Conservation (phyloP, 1,139 yeast species). For the Diutina sp. region DNA sequence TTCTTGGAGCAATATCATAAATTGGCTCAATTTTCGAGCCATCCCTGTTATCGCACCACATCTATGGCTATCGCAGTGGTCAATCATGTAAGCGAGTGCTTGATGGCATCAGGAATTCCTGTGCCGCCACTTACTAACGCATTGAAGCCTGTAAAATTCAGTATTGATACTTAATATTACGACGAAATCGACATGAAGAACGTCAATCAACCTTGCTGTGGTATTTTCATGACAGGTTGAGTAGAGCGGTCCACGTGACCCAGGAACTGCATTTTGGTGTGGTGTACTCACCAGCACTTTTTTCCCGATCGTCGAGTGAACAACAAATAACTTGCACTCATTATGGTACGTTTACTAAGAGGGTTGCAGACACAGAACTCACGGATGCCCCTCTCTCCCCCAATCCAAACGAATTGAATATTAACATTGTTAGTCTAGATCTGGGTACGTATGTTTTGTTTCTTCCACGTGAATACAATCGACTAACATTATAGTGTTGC, state of each 20-base stretch:
- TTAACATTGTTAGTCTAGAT: constrained; percentile 1
- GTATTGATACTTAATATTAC: neutral
- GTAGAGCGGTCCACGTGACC: neutral
- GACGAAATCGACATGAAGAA: neutral
- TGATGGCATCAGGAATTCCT: too few relatives aligned
- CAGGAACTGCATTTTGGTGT: neutral
- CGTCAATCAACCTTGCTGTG: neutral
- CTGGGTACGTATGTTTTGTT: neutral
- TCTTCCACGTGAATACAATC: neutral
- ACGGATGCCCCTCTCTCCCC: neutral
- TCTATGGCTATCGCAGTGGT: too few relatives aligned
- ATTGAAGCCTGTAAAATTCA: neutral
- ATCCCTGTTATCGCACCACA: too few relatives aligned
- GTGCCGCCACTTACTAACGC: neutral
- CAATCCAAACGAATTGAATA: neutral
- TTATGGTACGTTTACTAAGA: neutral
- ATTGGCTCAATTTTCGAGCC: too few relatives aligned
- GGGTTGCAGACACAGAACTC: neutral
- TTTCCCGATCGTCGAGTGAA: neutral
- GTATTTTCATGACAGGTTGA: neutral
- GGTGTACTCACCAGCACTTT: neutral
- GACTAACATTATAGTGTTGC: constrained; percentile 53
- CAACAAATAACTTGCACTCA: neutral
- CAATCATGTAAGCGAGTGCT: too few relatives aligned
- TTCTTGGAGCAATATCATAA: too few relatives aligned